phyloP scores from a whole-genome alignment of 1,139 yeast genomes.

The Geotrichum carabidarum region DNA sequence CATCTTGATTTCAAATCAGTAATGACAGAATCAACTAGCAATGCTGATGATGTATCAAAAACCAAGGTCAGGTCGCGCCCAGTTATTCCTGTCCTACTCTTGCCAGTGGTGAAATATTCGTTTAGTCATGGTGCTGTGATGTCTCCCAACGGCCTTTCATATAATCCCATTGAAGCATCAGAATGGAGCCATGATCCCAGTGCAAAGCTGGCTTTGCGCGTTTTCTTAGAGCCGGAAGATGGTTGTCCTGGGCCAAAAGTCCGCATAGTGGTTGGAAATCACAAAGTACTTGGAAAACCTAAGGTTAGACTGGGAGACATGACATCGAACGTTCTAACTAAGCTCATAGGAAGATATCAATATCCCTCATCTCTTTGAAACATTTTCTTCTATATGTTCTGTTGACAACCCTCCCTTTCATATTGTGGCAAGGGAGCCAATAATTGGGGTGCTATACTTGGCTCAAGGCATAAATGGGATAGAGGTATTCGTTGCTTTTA shows the following conservation, averaged over 20 bases:
- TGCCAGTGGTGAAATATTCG: background rate
- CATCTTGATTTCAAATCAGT: background rate
- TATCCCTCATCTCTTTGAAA: constrained; percentile 7
- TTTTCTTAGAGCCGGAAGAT: background rate
- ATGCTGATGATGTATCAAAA: background rate
- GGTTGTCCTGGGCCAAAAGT: background rate
- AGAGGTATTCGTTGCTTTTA: constrained; percentile 5
- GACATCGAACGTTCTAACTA: background rate
- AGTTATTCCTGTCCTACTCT: background rate
- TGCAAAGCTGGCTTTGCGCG: background rate
- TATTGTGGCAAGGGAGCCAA: constrained; percentile 19
- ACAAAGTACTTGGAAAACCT: background rate
- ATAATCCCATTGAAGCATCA: background rate
- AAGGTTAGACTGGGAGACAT: background rate
- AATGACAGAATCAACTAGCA: background rate
- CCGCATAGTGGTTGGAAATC: background rate
- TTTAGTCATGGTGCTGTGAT: background rate
- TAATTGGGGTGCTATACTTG: constrained; percentile 21
- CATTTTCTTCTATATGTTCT: constrained; percentile 11
- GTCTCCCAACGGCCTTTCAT: constrained; percentile 2
- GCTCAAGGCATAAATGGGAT: constrained; percentile 6
- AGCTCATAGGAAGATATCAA: constrained; percentile 7
- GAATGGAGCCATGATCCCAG: background rate
- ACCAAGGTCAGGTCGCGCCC: too few relatives aligned
- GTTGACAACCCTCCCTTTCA: constrained; percentile 14